Evolutionary conservation across 768 basidiomycete species (phyloP), one percentile per base, ranked within the genome.

Genomic region (Strobilomyces confusus): DNA sequence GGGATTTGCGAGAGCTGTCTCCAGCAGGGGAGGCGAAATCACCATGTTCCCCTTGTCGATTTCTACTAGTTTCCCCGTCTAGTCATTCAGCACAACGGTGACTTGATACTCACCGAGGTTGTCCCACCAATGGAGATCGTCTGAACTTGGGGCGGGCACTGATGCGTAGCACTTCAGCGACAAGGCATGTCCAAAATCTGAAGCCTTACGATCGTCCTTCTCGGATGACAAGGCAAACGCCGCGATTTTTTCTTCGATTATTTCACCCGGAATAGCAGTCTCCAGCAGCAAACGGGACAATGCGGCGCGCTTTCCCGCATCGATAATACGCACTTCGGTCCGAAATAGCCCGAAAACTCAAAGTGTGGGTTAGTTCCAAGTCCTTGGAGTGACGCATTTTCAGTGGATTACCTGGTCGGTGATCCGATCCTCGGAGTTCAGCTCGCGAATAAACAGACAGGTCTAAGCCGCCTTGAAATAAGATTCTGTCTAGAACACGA

Each of bases 381-480:
- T 40, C 44, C 11, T 6, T 48, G 52, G 44, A 14, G 40, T 37
- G 33, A 53, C 20, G 26, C 20, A 36, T 6, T 12, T 25, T 3
- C 11, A 40, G 19, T 41, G 23, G 58, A 73, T 48, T 56, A 86
- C 92, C 91, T 67, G 97, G 97, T 65, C 88, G 86, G 67, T 99
- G 97, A 73, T 99, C 97, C 7, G 97, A 99, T n/a, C 89, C 83
- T 63, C 76, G 78, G 52, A 99, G 72, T 60, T 95, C 92, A 8
- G 91, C 87, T 54, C 93, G 78, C 19, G 86, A 84, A 69, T 99
- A 99, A 9, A 83, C 79, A 0, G 80, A 75, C 43, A 94, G 75
- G 56, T 92, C 86, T 23, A 98, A 76, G 32, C 76, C 73, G 11
- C 95, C 95, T 56, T 81, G 82, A 73, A 87, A 95, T 53, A 99